phyloP scores from a whole-genome alignment of 805 yeast genomes.

The Spathaspora gorwiae region DNA sequence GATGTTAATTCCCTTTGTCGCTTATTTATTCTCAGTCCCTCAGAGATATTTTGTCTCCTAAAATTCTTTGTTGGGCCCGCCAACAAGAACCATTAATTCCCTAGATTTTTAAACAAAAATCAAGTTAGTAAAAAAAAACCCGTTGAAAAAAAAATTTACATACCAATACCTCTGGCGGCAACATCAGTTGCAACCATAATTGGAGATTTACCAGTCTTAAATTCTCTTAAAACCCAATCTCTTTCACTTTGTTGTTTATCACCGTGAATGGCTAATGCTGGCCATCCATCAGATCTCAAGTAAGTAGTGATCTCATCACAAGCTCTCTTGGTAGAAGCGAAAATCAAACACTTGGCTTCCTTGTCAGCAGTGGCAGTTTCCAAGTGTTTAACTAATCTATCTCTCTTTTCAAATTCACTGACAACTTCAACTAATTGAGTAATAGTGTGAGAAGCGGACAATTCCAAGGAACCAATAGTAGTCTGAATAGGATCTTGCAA shows the following conservation, averaged over 20 bases:
- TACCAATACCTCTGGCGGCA: slow-evolving; percentile 99
- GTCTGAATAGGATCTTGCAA: slow-evolving; percentile 93
- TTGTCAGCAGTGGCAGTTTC: slow-evolving; percentile 69
- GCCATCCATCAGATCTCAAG: slow-evolving; percentile 96
- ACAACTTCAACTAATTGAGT: slow-evolving; percentile 90
- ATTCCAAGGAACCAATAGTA: slow-evolving; percentile 90
- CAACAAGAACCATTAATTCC: neutral
- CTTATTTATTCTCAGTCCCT: neutral
- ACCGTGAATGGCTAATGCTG: slow-evolving; percentile 98
- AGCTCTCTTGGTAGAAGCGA: slow-evolving; percentile 95
- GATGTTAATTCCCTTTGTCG: neutral
- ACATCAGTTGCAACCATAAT: slow-evolving; percentile 99
- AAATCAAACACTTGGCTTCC: slow-evolving; percentile 76
- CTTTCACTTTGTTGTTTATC: slow-evolving; percentile 97
- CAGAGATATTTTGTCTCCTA: neutral
- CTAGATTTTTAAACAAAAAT: neutral
- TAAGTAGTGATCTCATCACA: slow-evolving; percentile 93
- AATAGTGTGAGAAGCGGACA: slow-evolving; percentile 94
- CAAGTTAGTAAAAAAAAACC: slow-evolving; percentile 8
- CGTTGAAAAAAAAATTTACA: slow-evolving; percentile 37
- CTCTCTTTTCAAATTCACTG: slow-evolving; percentile 91
- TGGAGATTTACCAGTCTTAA: slow-evolving; percentile 88
- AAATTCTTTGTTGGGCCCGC: neutral
- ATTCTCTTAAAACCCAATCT: slow-evolving; percentile 96
- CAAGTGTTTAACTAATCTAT: slow-evolving; percentile 77